Evolutionary conservation across 805 yeast species (phyloP), one percentile per base, ranked within the genome.

Genomic region (Kazachstania bromeliacearum): DNA sequence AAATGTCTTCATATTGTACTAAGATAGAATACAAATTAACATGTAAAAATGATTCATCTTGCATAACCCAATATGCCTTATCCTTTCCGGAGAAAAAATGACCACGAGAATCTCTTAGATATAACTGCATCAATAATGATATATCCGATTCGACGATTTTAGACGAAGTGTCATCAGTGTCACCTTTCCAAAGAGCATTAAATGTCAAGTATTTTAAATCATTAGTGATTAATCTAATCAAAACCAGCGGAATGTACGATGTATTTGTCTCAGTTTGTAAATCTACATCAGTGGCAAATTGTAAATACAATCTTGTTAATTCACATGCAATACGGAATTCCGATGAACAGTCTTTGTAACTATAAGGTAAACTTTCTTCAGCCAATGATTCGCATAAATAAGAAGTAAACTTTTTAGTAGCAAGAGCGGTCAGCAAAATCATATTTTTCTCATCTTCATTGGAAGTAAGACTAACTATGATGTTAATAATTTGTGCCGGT

Each of bases 201-300:
- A 55, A 58, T 3, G 48, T 45, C 22, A 44, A 41, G n/a, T 38
- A 31, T 33, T 48, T 53, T 24, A 57, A 31, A 7, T 36, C 24
- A 3, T 40, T 28, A 7, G 55, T 47, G 30, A 51, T 40, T 10
- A 34, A 16, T 9, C 35, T 34, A 8, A 57, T 28, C 12, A 42
- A 31, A 3, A 39, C 24, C 7, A 52, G 41, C 1, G 55, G 41
- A 8, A 50, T 41, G 25, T 28, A 35, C 0, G 44, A 39, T 7
- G 37, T 37, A 5, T 29, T 27, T 14, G 43, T 43, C 12, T 42
- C 31, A 14, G 51, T 34, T 19, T 21, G 33, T 29, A 57, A 26
- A 32, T 58, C 61, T 23, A 41, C 45, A 34, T 58, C 62, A 2
- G 56, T 57, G 3, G 57, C 44, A 5, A 55, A 41, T 16, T 48